Conservation (phyloP, 2,329 filamentous ascomycete genomes). For the Trichoderma harzianum region DNA sequence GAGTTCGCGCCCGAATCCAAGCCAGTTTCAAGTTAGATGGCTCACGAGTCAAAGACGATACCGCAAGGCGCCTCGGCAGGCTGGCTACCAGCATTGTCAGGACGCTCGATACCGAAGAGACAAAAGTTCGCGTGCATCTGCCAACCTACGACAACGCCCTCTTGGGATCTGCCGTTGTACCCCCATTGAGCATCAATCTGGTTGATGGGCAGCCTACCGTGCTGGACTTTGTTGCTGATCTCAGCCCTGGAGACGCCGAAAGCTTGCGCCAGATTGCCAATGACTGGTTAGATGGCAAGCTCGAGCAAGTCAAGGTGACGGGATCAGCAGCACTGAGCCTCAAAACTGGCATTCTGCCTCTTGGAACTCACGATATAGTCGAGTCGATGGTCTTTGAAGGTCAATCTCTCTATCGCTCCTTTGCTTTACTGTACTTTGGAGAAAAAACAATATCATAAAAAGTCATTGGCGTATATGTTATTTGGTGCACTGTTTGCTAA, state of each 20-base stretch:
- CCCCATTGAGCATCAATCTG: slow-evolving; percentile 71
- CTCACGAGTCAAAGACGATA: slow-evolving; percentile 65
- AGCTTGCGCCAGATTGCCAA: slow-evolving; percentile 77
- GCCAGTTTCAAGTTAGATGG: slow-evolving; percentile 81
- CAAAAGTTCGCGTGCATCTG: slow-evolving; percentile 71
- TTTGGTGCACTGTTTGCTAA: slow-evolving; percentile 28
- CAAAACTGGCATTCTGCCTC: slow-evolving; percentile 72
- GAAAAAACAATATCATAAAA: slow-evolving; percentile 47
- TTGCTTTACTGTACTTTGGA: slow-evolving; percentile 59
- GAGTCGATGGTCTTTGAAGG: slow-evolving; percentile 79
- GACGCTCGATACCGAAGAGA: slow-evolving; percentile 70
- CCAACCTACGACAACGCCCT: slow-evolving; percentile 78
- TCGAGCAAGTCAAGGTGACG: slow-evolving; percentile 67
- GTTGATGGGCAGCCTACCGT: slow-evolving; percentile 73
- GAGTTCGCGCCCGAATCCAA: slow-evolving; percentile 75
- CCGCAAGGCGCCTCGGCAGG: slow-evolving; percentile 71
- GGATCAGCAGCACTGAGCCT: slow-evolving; percentile 71
- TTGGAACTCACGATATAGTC: slow-evolving; percentile 73
- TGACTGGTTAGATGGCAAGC: slow-evolving; percentile 79
- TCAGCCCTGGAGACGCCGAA: slow-evolving; percentile 72
- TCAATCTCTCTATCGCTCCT: slow-evolving; percentile 67
- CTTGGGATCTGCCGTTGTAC: slow-evolving; percentile 73
- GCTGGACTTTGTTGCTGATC: slow-evolving; percentile 74
- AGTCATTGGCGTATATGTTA: slow-evolving; percentile 19
- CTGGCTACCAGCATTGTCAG: slow-evolving; percentile 77